Percentiles rank a stretch among this genome's conserved stretches.
These are phyloP conservation scores for Didymella keratinophila DNA, from an alignment of 2,329 filamentous ascomycete genomes.

Conservation along the genomic window DNA sequence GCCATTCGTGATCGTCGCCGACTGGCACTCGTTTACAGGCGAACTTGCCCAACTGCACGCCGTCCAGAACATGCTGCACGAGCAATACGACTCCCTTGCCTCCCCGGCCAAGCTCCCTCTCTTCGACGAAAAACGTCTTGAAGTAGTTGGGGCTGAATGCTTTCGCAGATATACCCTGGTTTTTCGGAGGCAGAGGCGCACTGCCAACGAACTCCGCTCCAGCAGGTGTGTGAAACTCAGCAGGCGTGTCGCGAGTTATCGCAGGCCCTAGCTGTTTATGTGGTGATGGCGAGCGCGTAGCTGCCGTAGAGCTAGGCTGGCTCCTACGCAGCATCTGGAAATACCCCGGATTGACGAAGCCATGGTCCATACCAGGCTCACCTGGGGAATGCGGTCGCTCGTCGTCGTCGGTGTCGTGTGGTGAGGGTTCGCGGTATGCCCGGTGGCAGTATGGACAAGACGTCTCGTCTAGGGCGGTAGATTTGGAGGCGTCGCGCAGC, in stretches of 20 bases:
- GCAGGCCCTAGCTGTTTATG: slow-evolving; percentile 54
- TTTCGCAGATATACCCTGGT: slow-evolving; percentile 78
- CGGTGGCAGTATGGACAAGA: slow-evolving; percentile 94
- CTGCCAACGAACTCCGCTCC: slow-evolving; percentile 59
- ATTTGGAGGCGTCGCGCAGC: slow-evolving; percentile 69
- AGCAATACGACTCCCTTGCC: slow-evolving; percentile 94
- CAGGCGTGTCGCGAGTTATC: slow-evolving; percentile 33
- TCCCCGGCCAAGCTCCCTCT: slow-evolving; percentile 83
- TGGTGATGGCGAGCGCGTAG: slow-evolving; percentile 58
- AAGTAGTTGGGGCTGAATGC: slow-evolving; percentile 96
- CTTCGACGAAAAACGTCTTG: slow-evolving; percentile 88
- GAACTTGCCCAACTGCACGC: slow-evolving; percentile 86
- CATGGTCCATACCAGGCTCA: slow-evolving; percentile 57
- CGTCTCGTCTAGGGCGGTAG: slow-evolving; percentile 63
- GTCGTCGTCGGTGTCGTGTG: slow-evolving; percentile 42
- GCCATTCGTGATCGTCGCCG: slow-evolving; percentile 89
- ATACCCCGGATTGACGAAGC: slow-evolving; percentile 90
- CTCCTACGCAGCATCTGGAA: slow-evolving; percentile 87
- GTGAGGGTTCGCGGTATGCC: slow-evolving; percentile 62
- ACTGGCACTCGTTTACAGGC: slow-evolving; percentile 98
- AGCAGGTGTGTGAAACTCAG: slow-evolving; percentile 54
- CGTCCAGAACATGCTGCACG: slow-evolving; percentile 92
- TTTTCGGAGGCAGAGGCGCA: slow-evolving; percentile 50
- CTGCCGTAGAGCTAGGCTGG: slow-evolving; percentile 59
- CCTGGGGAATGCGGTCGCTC: slow-evolving; percentile 44